Base-by-base conservation (phyloP, 2,329 filamentous ascomycete species). In the Colletotrichum sidae region DNA sequence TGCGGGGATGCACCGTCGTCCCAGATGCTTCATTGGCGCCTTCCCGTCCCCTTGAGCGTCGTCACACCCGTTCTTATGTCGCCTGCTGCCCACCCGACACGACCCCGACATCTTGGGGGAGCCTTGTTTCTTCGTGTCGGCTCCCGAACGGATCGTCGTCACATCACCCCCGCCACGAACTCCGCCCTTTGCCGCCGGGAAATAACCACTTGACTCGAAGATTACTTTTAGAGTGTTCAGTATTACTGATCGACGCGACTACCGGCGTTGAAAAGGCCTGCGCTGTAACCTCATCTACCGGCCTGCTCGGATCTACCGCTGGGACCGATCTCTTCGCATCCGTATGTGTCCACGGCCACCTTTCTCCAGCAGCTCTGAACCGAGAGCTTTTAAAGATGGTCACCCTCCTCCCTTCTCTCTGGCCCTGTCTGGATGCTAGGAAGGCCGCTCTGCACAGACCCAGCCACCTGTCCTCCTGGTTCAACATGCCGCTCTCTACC, bases 381-480 rank as follows among this genome's bases (percentile, higher is more conserved):
- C 35, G 12, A 44, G 52, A 62, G 46, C 42, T 56, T 52, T 52
- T 62, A 65, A 55, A 62, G n/a, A 65, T 62, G 62, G 58, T 62
- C 58, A 56, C 58, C 38, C 25, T 65, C 12, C 52, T 56, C 35
- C 62, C 53, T 34, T 65, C 58, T 34, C n/a, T 44, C 15, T 62
- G 62, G 62, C 41, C 58, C 17, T 33, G 47, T 37, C 41, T 52
- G 39, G 42, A 56, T 15, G 46, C 49, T 15, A 62, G 44, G 45
- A 61, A 52, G 38, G 13, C 53, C 37, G 47, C 46, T 44, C 45
- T 49, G 11, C 52, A 39, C 34, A 38, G 51, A n/a, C 46, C 38
- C 11, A 52, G 53, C 8, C 59, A 34, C 2, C 37, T 55, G 12
- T 65, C 64, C 37, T 50, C 50, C 15, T 51, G 64, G 60, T 54